A percentile compares a stretch with the other conserved stretches of the same genome.
phyloP scores from a whole-genome alignment of 495 filamentous ascomycete genomes.

The Staphylotrichum tortipilum region DNA sequence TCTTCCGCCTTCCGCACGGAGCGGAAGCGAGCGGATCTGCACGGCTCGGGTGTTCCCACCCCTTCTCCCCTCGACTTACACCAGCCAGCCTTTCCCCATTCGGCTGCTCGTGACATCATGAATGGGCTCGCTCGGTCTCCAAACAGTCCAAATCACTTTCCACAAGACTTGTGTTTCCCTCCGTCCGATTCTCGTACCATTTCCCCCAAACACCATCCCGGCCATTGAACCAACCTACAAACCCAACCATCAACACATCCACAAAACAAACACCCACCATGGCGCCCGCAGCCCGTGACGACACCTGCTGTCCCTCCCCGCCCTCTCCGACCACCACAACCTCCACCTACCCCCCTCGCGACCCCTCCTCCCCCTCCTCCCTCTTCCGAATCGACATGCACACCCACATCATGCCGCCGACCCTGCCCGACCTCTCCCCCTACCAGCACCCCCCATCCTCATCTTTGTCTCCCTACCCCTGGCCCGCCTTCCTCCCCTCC shows the following conservation, averaged over 20 bases:
- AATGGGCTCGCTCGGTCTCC: not conserved
- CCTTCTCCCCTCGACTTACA: conserved; percentile 3
- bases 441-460: not conserved
- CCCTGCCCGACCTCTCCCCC: conserved; percentile 15
- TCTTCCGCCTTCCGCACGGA: conserved; percentile 15
- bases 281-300: conserved; percentile 13
- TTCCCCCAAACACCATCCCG: no score
- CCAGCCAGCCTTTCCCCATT: not conserved
- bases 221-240: not conserved
- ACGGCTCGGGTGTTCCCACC: not conserved
- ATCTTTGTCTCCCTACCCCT: conserved; percentile 10
- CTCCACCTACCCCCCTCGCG: not conserved
- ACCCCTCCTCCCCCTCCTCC: conserved; percentile 1
- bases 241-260: not conserved
- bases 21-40: not conserved
- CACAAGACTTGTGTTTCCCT: not conserved
- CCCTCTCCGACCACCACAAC: not conserved
- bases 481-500: conserved; percentile 17
- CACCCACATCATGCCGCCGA: conserved; percentile 26
- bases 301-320: not conserved
- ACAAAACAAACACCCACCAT: conserved; percentile 6
- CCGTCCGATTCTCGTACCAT: not conserved
- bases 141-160: not conserved
- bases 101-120: not conserved
- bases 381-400: conserved; percentile 28